phyloP scores from a whole-genome alignment of 139 green algal genomes.

The Chlamydomonas sp. region DNA sequence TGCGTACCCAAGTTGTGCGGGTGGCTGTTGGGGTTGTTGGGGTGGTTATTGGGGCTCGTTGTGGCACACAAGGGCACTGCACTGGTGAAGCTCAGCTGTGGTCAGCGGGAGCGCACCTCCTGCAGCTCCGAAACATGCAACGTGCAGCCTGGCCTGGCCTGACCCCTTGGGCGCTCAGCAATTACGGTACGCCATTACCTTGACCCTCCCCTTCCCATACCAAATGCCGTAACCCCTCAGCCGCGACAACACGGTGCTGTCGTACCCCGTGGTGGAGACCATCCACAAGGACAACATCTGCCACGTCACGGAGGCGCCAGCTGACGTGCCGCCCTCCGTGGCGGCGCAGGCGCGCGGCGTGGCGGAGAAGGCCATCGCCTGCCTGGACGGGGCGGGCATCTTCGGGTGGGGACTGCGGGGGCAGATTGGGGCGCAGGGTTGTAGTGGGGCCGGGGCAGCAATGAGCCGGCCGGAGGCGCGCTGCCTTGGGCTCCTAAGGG shows the following conservation, averaged over 20 bases:
- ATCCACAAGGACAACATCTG: slow-evolving; percentile 95
- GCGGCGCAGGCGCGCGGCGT: slow-evolving; percentile 64
- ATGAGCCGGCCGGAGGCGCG: not conserved
- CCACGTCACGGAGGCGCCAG: slow-evolving; percentile 91
- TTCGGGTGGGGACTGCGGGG: slow-evolving; percentile 77
- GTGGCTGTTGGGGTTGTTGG: too few relatives aligned
- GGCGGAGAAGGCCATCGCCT: slow-evolving; percentile 80
- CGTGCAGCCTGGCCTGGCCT: too few relatives aligned
- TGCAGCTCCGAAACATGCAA: too few relatives aligned
- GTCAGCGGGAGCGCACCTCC: too few relatives aligned
- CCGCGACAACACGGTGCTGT: slow-evolving; percentile 58
- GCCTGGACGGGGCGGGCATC: slow-evolving; percentile 90
- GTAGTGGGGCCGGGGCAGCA: not conserved
- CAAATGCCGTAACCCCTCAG: not conserved
- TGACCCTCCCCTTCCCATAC: not conserved
- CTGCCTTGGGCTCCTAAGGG: not conserved
- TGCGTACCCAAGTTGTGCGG: too few relatives aligned
- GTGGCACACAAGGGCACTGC: too few relatives aligned
- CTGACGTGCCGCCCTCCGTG: slow-evolving; percentile 63
- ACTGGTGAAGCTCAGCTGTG: too few relatives aligned
- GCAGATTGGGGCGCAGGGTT: not conserved
- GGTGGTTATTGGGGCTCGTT: too few relatives aligned
- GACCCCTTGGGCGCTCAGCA: too few relatives aligned
- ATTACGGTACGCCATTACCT: not conserved
- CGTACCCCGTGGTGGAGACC: slow-evolving; percentile 95